phyloP scores from a whole-genome alignment of 164 flowering plant genomes.

The Umbilicus rupestris region DNA sequence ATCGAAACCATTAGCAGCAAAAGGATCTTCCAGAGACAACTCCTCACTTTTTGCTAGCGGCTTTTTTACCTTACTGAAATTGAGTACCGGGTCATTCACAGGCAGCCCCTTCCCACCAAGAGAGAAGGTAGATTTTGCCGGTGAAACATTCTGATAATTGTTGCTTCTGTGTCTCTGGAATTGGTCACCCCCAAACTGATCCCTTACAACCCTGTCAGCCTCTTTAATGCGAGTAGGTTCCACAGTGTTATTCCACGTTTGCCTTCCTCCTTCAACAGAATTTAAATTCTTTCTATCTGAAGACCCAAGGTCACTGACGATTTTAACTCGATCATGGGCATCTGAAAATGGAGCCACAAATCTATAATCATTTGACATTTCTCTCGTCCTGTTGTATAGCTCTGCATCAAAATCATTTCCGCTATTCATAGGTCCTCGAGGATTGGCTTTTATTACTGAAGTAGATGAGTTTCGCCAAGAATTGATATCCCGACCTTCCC shows the following conservation, averaged over 20 bases:
- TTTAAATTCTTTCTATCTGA: conserved; percentile 33
- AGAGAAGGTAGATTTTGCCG: conserved; percentile 38
- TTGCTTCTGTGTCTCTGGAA: conserved; percentile 34
- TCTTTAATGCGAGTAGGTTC: no score
- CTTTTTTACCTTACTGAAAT: conserved; percentile 53
- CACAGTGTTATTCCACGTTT: conserved; percentile 31
- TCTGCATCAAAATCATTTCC: no score
- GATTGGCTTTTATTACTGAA: conserved; percentile 25
- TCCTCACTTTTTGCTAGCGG: no score
- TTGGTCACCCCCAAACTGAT: conserved; percentile 32
- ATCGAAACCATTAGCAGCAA: conserved; percentile 39
- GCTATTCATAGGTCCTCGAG: conserved; percentile 26
- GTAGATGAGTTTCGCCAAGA: conserved; percentile 48
- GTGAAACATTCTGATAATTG: conserved; percentile 27
- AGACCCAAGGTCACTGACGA: no score
- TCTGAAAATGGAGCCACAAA: conserved; percentile 19
- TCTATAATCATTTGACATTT: conserved; percentile 32
- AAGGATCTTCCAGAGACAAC: no score
- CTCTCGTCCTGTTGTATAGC: conserved; percentile 26
- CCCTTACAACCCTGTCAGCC: no score
- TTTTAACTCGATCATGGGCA: no score
- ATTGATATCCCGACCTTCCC: conserved; percentile 53
- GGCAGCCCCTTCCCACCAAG: conserved; percentile 35
- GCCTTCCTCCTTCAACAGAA: conserved; percentile 38
- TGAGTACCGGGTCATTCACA: conserved; percentile 40